phyloP scores from a whole-genome alignment of 1,139 yeast genomes.

The Ogataea hybrid region DNA sequence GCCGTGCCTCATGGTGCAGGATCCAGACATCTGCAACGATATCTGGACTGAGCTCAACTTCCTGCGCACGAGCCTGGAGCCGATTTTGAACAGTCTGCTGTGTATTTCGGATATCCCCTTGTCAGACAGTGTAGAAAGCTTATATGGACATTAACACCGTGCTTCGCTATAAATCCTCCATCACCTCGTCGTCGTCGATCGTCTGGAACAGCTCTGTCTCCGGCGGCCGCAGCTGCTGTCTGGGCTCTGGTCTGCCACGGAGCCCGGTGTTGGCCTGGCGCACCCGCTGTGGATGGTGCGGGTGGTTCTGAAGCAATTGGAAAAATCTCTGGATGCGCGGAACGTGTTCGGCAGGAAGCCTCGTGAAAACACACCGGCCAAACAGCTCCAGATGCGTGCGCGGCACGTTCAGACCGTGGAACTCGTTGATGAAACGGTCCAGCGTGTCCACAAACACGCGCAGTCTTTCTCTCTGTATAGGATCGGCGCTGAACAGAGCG shows the following conservation, averaged over 20 bases:
- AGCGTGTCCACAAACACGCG: constrained; percentile 27
- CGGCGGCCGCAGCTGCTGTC: constrained; percentile 9
- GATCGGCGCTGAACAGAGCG: constrained; percentile 15
- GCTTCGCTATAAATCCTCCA: constrained; percentile 17
- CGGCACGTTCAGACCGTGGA: constrained; percentile 25
- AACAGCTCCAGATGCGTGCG: constrained; percentile 26
- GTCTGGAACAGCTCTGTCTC: constrained; percentile 12
- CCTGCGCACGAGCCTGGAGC: constrained; percentile 13
- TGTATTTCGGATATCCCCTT: constrained; percentile 2
- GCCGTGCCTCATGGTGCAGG: constrained; percentile 19
- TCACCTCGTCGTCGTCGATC: constrained; percentile 20
- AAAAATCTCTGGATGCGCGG: constrained; percentile 32
- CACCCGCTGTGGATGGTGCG: constrained; percentile 12
- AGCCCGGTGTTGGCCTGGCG: constrained; percentile 8
- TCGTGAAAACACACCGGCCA: constrained; percentile 29
- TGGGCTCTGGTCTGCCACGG: constrained; percentile 8
- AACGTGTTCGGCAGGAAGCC: constrained; percentile 29
- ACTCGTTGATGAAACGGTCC: constrained; percentile 29
- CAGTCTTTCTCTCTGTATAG: constrained; percentile 24
- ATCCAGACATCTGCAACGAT: constrained; percentile 13
- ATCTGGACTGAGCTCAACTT: constrained; percentile 13
- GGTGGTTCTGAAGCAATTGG: constrained; percentile 28
- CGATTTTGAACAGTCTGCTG: constrained; percentile 1
- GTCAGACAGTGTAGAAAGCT: constrained; percentile 7
- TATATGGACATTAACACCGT: constrained; percentile 6